Conservation (phyloP, 1,284 basidiomycete species). For the Neotropicomus parvogracilis region DNA sequence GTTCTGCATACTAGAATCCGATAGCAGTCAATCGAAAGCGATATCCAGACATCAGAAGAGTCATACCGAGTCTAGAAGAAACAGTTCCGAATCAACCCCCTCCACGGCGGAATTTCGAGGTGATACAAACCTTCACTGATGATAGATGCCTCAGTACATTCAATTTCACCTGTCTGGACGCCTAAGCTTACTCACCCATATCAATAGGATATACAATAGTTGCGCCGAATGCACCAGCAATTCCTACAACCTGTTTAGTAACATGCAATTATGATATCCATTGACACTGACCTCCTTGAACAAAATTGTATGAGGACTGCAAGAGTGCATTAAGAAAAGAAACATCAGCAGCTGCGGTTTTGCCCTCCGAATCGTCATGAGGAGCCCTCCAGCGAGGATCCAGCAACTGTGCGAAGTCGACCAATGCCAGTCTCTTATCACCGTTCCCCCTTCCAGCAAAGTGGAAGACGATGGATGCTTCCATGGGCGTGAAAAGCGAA, state of each 20-base stretch:
- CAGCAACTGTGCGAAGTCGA: conserved; percentile 87
- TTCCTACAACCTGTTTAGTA: conserved; percentile 40
- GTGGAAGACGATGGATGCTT: conserved; percentile 93
- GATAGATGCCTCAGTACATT: conserved; percentile 14
- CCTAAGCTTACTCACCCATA: conserved; percentile 59
- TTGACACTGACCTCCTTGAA: conserved; percentile 68
- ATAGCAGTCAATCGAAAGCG: conserved; percentile 1
- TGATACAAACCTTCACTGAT: conserved; percentile 62
- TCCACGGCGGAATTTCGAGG: conserved; percentile 5
- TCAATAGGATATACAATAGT: conserved; percentile 95
- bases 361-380: conserved; percentile 44
- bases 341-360: conserved; percentile 28
- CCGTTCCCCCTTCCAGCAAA: conserved; percentile 81
- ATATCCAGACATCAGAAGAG: neutral
- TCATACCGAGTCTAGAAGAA: conserved; percentile 60
- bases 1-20: conserved; percentile 81
- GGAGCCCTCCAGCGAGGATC: conserved; percentile 83
- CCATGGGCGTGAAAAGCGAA: conserved; percentile 92
- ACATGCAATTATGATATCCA: neutral
- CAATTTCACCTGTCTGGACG: conserved; percentile 1
- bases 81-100: conserved; percentile 8
- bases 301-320: conserved; percentile 81
- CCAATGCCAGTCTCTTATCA: conserved; percentile 67
- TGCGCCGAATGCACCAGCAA: conserved; percentile 90
- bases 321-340: conserved; percentile 52